Base-by-base conservation (phyloP, 768 basidiomycete genomes). In the Tephrocybe sp. region DNA sequence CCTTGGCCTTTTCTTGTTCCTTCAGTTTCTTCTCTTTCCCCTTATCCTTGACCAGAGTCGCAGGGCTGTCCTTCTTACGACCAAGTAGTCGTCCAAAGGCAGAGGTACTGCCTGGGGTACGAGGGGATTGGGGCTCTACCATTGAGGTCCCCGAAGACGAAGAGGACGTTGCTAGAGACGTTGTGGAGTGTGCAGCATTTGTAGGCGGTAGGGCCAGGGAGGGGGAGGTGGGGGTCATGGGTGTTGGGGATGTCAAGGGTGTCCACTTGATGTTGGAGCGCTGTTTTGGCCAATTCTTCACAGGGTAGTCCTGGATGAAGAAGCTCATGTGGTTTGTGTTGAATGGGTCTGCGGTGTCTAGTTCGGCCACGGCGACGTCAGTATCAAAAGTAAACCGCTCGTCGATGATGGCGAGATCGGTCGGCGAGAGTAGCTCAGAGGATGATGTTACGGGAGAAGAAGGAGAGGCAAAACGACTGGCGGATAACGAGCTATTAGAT, bases 341-440 rank as follows among this genome's bases (percentile, higher is more conserved):
- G 31, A 51, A 30, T 53, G 56, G 26, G 30, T 49, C 48, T 6
- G 42, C 45, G 15, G 32, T 45, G 25, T 49, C 46, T 2, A 45
- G 32, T 15, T 31, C 42, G 35, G 49, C 18, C 18, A 38, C 11
- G 5, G n/a, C 53, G 35, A 62, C 49, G 25, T 25, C 25, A 3
- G 25, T 16, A 18, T 53, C 44, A 21, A 43, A 38, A 11, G 38
- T 35, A 26, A 52, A 50, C 31, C 61, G 57, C 50, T 78, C 76
- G 51, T 72, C 65, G 7, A 74, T 76, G 18, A 76, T 69, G 37
- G 65, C 61, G 1, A 75, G 66, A 13, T 64, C 56, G 24, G 62
- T 36, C 15, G 49, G 19, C n/a, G 47, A 11, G 13, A 40, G 11
- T 45, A 49, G 28, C 50, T 48, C 51, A 60, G 62, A 7, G 55